Percentiles rank a stretch among this genome's conserved stretches.
These are phyloP conservation scores for Aspergillus novoparasiticus DNA, from an alignment of 2,329 filamentous ascomycete species.

Conservation along the genomic window DNA sequence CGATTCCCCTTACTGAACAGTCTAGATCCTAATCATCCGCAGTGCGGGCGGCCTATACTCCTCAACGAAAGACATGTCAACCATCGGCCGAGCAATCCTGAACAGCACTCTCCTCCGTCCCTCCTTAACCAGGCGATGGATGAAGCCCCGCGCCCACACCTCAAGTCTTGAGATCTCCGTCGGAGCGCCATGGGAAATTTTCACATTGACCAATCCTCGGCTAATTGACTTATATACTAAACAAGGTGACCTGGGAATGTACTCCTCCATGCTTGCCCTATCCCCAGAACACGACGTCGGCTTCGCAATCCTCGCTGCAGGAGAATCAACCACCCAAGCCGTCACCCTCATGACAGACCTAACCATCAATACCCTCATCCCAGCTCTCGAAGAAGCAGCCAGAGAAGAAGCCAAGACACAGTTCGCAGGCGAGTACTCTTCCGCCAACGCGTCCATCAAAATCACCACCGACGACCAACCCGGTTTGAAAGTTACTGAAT, in stretches of 20 bases:
- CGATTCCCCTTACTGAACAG: background rate
- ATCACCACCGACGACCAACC: background rate
- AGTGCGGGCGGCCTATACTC: constrained; percentile 21
- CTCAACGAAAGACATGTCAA: constrained; percentile 40
- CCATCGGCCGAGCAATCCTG: constrained; percentile 43
- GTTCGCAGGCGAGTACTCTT: background rate
- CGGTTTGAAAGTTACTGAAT: background rate
- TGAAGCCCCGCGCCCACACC: constrained; percentile 33
- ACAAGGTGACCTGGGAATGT: constrained; percentile 27
- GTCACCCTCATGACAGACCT: background rate
- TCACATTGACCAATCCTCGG: background rate
- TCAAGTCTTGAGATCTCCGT: background rate
- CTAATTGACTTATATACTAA: constrained; percentile 23
- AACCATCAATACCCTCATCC: background rate
- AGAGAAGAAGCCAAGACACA: background rate
- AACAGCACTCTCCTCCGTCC: constrained; percentile 35
- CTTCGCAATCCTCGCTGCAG: constrained; percentile 26
- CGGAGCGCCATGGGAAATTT: background rate
- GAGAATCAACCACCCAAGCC: background rate
- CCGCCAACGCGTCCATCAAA: background rate
- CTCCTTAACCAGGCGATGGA: constrained; percentile 43
- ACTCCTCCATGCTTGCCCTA: constrained; percentile 26
- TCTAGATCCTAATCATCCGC: background rate
- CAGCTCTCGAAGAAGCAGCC: background rate
- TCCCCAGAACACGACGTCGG: constrained; percentile 30